A percentile compares a stretch with the other conserved stretches of the same genome.
Conservation (phyloP, 2,329 filamentous ascomycete genomes). For the Aspergillus caelatus region DNA sequence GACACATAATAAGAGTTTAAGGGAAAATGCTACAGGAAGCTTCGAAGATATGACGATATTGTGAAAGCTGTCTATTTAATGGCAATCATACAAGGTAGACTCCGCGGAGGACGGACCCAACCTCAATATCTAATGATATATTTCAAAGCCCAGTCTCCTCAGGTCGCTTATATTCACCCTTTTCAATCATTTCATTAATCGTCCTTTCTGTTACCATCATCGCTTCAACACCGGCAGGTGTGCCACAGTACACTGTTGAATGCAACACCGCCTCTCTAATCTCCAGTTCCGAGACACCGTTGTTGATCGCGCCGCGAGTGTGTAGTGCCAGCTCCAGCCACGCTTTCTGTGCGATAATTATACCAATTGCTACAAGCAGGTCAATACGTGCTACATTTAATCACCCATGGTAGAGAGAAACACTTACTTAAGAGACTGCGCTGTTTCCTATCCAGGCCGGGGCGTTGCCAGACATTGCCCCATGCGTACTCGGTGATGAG, state of each 20-base stretch:
- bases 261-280: conserved; percentile 62
- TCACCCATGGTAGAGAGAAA: too few species aligned
- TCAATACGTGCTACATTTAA: not conserved
- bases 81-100: not conserved
- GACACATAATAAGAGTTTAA: too few species aligned
- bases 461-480: conserved; percentile 13
- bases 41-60: not conserved
- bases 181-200: conserved; percentile 55
- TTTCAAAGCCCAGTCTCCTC: not conserved
- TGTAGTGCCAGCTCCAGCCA: conserved; percentile 62
- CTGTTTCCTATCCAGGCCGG: conserved; percentile 13
- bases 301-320: conserved; percentile 64
- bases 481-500: conserved; percentile 18
- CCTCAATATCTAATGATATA: not conserved
- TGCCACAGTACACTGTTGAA: conserved; percentile 55
- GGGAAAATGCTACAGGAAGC: fast-evolving
- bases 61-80: not conserved
- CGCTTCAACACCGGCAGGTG: conserved; percentile 58
- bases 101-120: too few species aligned
- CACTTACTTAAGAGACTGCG: conserved; percentile 10
- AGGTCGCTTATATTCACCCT: conserved; percentile 38
- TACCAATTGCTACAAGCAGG: conserved; percentile 4
- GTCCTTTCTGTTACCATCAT: conserved; percentile 56
- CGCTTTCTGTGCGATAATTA: conserved; percentile 12
- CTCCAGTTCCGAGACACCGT: conserved; percentile 63